These are phyloP conservation scores for Apiospora saccharicola DNA, from an alignment of 2,329 filamentous ascomycete species.

Conservation along the genomic window DNA sequence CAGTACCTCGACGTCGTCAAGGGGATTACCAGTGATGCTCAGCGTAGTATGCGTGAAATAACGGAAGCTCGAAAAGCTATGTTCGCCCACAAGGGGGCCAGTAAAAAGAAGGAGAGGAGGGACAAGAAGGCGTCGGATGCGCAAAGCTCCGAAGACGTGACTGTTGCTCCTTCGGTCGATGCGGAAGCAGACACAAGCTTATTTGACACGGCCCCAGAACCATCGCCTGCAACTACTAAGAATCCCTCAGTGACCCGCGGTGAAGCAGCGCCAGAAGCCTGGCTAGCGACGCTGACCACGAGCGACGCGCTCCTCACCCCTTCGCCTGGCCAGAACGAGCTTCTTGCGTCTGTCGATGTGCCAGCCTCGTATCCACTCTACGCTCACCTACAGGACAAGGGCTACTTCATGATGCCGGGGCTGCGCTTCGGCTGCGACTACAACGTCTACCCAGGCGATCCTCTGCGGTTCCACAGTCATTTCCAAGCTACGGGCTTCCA, in stretches of 20 bases:
- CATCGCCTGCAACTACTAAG: not conserved
- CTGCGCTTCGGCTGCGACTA: constrained; percentile 94
- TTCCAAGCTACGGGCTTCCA: constrained; percentile 84
- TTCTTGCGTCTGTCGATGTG: constrained; percentile 33
- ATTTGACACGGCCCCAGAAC: constrained; percentile 2
- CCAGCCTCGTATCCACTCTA: constrained; percentile 77
- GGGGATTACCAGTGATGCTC: constrained; percentile 45
- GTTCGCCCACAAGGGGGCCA: constrained; percentile 31
- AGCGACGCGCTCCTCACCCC: constrained; percentile 43
- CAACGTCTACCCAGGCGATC: constrained; percentile 94
- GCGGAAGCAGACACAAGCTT: constrained; percentile 3
- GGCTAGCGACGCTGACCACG: constrained; percentile 48
- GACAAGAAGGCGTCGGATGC: not conserved
- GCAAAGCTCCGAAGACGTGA: constrained; percentile 16
- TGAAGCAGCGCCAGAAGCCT: constrained; percentile 21
- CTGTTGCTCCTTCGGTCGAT: not conserved
- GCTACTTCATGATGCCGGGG: constrained; percentile 90
- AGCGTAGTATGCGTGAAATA: constrained; percentile 38
- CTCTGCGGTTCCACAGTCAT: constrained; percentile 93
- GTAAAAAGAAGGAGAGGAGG: constrained; percentile 30
- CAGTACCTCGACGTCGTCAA: constrained; percentile 66
- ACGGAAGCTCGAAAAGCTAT: constrained; percentile 27
- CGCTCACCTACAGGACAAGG: constrained; percentile 76
- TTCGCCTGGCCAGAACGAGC: constrained; percentile 25
- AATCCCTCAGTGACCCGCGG: not conserved